Evolutionary conservation across 352 stramenopile genomes (phyloP).

Genomic region (Phytophthora meadii): DNA sequence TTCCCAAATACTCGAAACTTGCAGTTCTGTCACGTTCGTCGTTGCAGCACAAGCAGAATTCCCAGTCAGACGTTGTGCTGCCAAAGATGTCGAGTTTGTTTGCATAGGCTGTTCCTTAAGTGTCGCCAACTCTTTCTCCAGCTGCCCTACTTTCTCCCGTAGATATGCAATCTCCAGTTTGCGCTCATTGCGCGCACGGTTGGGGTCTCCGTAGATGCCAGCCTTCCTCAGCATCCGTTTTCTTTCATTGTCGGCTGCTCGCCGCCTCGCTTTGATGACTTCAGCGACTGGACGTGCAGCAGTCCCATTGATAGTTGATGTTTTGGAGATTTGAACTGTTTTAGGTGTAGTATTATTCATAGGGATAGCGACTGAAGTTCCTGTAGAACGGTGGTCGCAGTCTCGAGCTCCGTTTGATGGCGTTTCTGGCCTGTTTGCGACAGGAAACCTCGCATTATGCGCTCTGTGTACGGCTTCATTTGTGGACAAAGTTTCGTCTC

Average conservation of each 20-base stretch:
- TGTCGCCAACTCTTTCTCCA: constrained; percentile 12
- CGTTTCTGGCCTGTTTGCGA: constrained; percentile 15
- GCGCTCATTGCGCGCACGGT: constrained; percentile 38
- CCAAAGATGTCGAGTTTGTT: background rate
- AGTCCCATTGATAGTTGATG: background rate
- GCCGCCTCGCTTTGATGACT: constrained; percentile 19
- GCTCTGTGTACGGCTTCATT: background rate
- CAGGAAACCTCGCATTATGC: background rate
- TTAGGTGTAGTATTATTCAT: background rate
- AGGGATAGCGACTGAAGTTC: too few relatives aligned
- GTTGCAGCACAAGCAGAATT: background rate
- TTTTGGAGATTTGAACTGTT: background rate
- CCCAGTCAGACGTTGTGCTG: too few relatives aligned
- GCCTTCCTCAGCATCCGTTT: constrained; percentile 24
- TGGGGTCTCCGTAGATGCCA: constrained; percentile 28
- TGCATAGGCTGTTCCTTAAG: constrained; percentile 12
- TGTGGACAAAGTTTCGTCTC: constrained; percentile 1
- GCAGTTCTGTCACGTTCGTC: constrained; percentile 4
- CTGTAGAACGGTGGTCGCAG: background rate
- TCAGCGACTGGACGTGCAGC: constrained; percentile 4
- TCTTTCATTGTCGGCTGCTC: constrained; percentile 24
- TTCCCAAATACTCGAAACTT: constrained; percentile 27
- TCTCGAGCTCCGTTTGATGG: constrained; percentile 3
- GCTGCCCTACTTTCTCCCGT: constrained; percentile 21
- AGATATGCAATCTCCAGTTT: constrained; percentile 43